Evolutionary conservation across 2,329 filamentous ascomycete genomes (phyloP), one percentile per base, ranked within the genome.

Genomic region (Corniculantispora saksenae): DNA sequence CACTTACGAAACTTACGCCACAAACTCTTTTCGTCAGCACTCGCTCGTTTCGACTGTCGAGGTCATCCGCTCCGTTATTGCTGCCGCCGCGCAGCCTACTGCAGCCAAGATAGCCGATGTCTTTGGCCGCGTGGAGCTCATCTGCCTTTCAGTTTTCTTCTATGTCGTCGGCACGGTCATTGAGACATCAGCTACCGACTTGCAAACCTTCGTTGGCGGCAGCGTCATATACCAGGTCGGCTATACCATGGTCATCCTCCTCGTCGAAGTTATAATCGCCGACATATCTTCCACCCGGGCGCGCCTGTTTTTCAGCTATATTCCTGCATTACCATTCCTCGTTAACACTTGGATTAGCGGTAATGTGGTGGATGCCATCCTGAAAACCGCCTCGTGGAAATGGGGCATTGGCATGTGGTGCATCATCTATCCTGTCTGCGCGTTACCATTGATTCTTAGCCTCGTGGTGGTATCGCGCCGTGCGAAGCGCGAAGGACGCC

Each of bases 331-430:
- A 7, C 86, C 86, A 1, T 89, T 87, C 74, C 77, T 89, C 69
- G 83, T 87, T 75, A 89, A 89, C 75, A 86, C 87, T 2, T 90
- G 88, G 87, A 81, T 89, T 3, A 84, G 84, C 67, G 87, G 87
- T 38, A 79, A 89, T 69, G 75, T 90, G 54, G 79, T 83, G 3
- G 65, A 70, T 3, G 77, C 82, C 0, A 84, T 88, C 1, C 74
- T 89, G 1, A 70, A 64, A 0, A 69, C 65, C 12, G 84, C 83
- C 0, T 80, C 75, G 10, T 90, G 87, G 87, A 75, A 80, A 66
- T 89, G 86, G 86, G 87, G 87, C 38, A 81, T 87, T 35, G 86
- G 86, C 69, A 89, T 89, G 86, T 89, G 84, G 79, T 80, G 78
- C 66, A 85, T 89, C 72, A 87, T 89, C 66, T 89, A 86, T 72